These are phyloP conservation scores for Teunomyces funiuensis DNA, from an alignment of 805 yeast species.

Conservation along the genomic window DNA sequence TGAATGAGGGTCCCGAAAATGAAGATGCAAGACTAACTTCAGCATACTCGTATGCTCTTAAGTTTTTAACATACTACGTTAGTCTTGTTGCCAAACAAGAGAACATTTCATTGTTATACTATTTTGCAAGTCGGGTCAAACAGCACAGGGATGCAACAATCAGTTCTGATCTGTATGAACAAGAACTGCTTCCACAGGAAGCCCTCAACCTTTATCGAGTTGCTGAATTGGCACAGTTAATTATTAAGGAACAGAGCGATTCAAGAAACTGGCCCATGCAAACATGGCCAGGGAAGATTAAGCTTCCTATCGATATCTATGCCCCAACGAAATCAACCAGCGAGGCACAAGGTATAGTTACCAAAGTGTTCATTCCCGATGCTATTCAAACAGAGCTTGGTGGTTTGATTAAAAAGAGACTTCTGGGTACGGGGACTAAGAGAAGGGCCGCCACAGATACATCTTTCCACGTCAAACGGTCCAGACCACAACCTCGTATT, in stretches of 20 bases:
- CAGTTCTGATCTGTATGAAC: conserved; percentile 29
- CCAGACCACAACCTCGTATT: conserved; percentile 13
- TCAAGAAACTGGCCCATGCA: conserved; percentile 65
- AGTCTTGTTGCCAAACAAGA: conserved; percentile 60
- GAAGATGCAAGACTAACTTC: conserved; percentile 28
- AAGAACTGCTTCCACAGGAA: conserved; percentile 21
- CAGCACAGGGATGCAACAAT: conserved; percentile 65
- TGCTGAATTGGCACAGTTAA: conserved; percentile 71
- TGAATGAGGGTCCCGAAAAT: conserved; percentile 15
- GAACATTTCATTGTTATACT: conserved; percentile 71
- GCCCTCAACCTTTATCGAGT: conserved; percentile 55
- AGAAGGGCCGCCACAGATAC: conserved; percentile 11
- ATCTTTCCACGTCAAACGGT: conserved; percentile 10
- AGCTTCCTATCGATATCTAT: conserved; percentile 68
- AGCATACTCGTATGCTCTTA: conserved; percentile 54
- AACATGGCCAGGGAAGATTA: conserved; percentile 79
- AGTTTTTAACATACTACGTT: conserved; percentile 60
- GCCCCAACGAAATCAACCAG: conserved; percentile 55
- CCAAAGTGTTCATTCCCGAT: conserved; percentile 57
- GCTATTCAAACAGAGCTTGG: conserved; percentile 38
- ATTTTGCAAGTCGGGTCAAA: conserved; percentile 74
- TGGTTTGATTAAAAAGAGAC: conserved; percentile 24
- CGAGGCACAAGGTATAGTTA: conserved; percentile 58
- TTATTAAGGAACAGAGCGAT: conserved; percentile 58
- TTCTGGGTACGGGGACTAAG: conserved; percentile 14